Percentiles rank a stretch among this genome's conserved stretches.
Evolutionary conservation across 108 stramenopile genomes (phyloP).

Genomic region (Skeletonema marinoi): DNA sequence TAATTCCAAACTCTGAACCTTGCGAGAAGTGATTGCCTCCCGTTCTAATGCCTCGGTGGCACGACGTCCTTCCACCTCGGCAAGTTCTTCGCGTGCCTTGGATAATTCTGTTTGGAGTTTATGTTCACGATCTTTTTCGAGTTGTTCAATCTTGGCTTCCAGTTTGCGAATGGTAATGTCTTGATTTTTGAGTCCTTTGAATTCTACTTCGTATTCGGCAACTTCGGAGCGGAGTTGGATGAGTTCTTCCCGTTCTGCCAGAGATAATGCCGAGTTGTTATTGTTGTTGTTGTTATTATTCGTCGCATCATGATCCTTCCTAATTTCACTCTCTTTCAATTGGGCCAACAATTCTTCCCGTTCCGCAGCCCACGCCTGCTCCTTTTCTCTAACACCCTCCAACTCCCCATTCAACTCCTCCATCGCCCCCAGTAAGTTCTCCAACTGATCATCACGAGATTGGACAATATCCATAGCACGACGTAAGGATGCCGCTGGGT

Average conservation of each 20-base stretch:
- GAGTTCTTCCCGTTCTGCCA: constrained; percentile 78
- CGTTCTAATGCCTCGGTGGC: constrained; percentile 86
- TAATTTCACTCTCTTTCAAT: constrained; percentile 2
- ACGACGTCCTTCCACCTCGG: constrained; percentile 81
- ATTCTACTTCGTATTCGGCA: constrained; percentile 91
- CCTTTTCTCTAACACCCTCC: constrained; percentile 26
- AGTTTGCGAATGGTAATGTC: constrained; percentile 91
- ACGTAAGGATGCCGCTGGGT: constrained; percentile 50
- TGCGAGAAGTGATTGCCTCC: constrained; percentile 80
- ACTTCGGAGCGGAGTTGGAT: constrained; percentile 82
- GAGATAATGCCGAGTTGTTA: constrained; percentile 17
- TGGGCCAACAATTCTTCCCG: constrained; percentile 32
- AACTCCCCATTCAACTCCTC: constrained; percentile 64
- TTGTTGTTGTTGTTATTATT: background rate
- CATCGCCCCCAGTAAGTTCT: constrained; percentile 51
- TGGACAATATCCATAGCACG: constrained; percentile 53
- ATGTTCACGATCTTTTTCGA: constrained; percentile 69
- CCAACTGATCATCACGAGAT: constrained; percentile 56
- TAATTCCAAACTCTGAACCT: constrained; percentile 72
- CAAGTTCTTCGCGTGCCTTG: constrained; percentile 78
- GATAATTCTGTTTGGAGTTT: constrained; percentile 63
- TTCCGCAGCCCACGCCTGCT: constrained; percentile 27
- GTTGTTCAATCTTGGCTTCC: constrained; percentile 75
- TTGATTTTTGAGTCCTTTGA: constrained; percentile 87
- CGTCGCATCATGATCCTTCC: background rate